Conservation (phyloP, 345 rosid genomes). For the Eucalyptus paniculata region DNA sequence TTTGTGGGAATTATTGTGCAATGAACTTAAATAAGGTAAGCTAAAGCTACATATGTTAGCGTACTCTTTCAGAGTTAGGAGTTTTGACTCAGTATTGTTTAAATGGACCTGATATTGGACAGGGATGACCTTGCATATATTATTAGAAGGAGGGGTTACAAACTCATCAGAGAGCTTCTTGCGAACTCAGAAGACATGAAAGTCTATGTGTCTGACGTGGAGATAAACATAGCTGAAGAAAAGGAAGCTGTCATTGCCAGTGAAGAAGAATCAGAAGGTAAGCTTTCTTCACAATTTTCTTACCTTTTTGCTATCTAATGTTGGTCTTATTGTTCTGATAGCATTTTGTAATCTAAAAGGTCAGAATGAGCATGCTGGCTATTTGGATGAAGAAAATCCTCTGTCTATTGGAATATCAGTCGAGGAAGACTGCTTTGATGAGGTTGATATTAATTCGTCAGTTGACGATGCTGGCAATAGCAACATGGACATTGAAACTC, state of each 20-base stretch:
- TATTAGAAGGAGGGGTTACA: slow-evolving; percentile 87
- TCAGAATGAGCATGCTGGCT: slow-evolving; percentile 9
- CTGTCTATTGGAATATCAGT: background rate
- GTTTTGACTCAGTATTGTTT: background rate
- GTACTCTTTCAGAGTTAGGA: background rate
- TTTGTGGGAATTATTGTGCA: rapidly evolving
- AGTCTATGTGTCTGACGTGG: background rate
- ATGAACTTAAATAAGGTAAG: background rate
- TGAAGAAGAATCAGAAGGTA: slow-evolving; percentile 29
- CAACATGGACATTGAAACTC: slow-evolving; percentile 3
- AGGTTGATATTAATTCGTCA: slow-evolving; percentile 4
- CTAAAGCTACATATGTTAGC: background rate
- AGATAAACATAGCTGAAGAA: background rate
- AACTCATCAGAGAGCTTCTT: slow-evolving; percentile 50
- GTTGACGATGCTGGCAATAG: background rate
- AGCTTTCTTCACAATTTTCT: background rate
- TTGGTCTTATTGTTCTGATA: background rate
- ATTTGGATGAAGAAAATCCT: slow-evolving; percentile 1
- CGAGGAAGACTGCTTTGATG: background rate
- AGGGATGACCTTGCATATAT: slow-evolving; percentile 87
- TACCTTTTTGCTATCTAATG: background rate
- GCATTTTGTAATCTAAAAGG: background rate
- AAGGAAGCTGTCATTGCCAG: background rate
- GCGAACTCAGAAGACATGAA: slow-evolving; percentile 16
- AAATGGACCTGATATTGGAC: background rate